phyloP scores from a whole-genome alignment of 2,329 filamentous ascomycete genomes.

The Colletotrichum zoysiae region DNA sequence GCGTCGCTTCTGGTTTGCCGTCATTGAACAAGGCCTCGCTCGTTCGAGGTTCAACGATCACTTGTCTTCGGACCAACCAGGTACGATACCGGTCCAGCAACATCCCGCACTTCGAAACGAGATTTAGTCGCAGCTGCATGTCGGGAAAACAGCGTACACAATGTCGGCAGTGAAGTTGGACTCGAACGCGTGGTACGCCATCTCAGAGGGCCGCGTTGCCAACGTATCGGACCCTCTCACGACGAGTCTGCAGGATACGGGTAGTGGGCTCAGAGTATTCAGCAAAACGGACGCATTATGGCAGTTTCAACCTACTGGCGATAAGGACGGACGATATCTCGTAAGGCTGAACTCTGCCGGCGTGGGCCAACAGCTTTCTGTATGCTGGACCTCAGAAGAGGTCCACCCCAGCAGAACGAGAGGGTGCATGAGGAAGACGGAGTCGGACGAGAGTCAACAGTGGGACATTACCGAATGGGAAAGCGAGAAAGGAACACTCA shows the following conservation, averaged over 20 bases:
- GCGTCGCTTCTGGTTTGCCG: not conserved
- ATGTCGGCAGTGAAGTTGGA: constrained; percentile 48
- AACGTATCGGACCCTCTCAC: constrained; percentile 44
- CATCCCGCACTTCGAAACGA: not conserved
- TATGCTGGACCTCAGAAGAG: constrained; percentile 47
- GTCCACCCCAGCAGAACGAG: constrained; percentile 46
- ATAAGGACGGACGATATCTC: constrained; percentile 48
- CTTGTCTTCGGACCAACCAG: not conserved
- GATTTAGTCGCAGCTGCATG: not conserved
- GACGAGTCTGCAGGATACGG: constrained; percentile 39
- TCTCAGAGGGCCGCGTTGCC: constrained; percentile 53
- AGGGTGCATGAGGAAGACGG: constrained; percentile 47
- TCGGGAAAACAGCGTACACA: not conserved
- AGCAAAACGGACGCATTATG: constrained; percentile 42
- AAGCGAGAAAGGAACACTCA: constrained; percentile 40
- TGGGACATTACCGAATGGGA: constrained; percentile 52
- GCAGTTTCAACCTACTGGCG: constrained; percentile 49
- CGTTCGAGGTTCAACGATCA: not conserved
- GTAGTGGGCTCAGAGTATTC: constrained; percentile 45
- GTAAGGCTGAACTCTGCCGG: constrained; percentile 48
- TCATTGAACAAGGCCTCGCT: not conserved
- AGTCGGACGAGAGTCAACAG: constrained; percentile 48
- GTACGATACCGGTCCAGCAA: not conserved
- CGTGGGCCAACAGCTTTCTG: constrained; percentile 48
- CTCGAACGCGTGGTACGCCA: constrained; percentile 52